Conservation (phyloP, 768 basidiomycete species). For the Agaricus sinodeliciosus region DNA sequence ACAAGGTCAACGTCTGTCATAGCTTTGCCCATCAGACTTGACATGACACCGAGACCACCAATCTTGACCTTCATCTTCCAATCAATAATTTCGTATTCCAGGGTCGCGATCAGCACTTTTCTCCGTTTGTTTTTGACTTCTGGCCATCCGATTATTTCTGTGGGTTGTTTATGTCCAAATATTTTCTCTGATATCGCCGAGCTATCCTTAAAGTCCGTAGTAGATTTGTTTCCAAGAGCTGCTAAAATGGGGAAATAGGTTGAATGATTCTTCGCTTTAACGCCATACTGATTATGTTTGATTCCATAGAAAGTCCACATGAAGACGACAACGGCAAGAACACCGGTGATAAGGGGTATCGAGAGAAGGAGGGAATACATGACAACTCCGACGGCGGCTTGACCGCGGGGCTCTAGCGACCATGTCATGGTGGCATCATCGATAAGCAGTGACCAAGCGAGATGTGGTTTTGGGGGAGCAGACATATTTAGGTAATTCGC, state of each 20-base stretch:
- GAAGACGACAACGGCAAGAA: constrained; percentile 78
- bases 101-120: constrained; percentile 85
- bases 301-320: constrained; percentile 97
- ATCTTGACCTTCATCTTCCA: constrained; percentile 99
- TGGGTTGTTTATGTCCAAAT: constrained; percentile 53
- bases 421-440: constrained; percentile 75
- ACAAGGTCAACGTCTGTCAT: constrained; percentile 95
- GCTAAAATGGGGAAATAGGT: constrained; percentile 90
- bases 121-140: constrained; percentile 88
- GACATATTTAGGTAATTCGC: constrained; percentile 91
- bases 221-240: constrained; percentile 54
- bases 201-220: constrained; percentile 63
- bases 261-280: constrained; percentile 60
- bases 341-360: constrained; percentile 82
- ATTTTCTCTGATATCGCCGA: constrained; percentile 65
- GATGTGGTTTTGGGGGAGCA: constrained; percentile 79
- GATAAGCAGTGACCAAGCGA: constrained; percentile 81
- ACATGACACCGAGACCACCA: constrained; percentile 97
- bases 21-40: constrained; percentile 93
- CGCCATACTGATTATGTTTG: constrained; percentile 88
- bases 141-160: constrained; percentile 93
- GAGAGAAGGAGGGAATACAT: constrained; percentile 80
- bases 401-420: constrained; percentile 76
- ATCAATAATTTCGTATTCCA: constrained; percentile 95
- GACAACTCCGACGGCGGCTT: constrained; percentile 74